phyloP scores from a whole-genome alignment of 352 stramenopile genomes.

The Phytophthora sp. region DNA sequence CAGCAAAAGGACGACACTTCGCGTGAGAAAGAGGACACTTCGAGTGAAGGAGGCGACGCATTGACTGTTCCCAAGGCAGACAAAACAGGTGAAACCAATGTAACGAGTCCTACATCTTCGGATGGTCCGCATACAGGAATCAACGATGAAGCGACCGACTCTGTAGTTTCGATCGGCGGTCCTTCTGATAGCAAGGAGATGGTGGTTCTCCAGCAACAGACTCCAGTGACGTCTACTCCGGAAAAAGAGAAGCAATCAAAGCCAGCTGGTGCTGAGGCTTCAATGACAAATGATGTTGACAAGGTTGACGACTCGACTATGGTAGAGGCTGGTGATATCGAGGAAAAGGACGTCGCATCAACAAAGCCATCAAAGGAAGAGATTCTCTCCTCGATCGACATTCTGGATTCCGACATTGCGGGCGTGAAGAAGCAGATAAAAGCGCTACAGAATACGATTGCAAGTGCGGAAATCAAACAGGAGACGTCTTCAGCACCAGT shows the following conservation, averaged over 20 bases:
- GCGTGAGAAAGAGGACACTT: slow-evolving; percentile 16
- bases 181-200: slow-evolving; percentile 1
- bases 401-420: slow-evolving; percentile 71
- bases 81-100: slow-evolving; percentile 12
- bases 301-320: slow-evolving; percentile 7
- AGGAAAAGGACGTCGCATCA: slow-evolving; percentile 7
- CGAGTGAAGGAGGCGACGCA: slow-evolving; percentile 10
- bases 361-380: slow-evolving; percentile 70
- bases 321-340: slow-evolving; percentile 9
- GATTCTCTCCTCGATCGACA: slow-evolving; percentile 83
- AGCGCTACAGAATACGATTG: slow-evolving; percentile 51
- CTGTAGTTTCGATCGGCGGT: background rate
- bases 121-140: background rate
- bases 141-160: slow-evolving; percentile 10
- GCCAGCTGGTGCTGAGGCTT: background rate
- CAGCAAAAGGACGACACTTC: slow-evolving; percentile 37
- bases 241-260: slow-evolving; percentile 22
- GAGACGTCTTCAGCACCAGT: slow-evolving; percentile 45
- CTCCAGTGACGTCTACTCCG: background rate
- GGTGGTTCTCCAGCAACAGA: background rate
- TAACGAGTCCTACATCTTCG: background rate
- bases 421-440: slow-evolving; percentile 78
- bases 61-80: slow-evolving; percentile 6
- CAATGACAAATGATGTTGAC: slow-evolving; percentile 6
- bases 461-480: slow-evolving; percentile 59